phyloP scores from a whole-genome alignment of 805 yeast genomes.

The Teunomyces barrocoloradensis region DNA sequence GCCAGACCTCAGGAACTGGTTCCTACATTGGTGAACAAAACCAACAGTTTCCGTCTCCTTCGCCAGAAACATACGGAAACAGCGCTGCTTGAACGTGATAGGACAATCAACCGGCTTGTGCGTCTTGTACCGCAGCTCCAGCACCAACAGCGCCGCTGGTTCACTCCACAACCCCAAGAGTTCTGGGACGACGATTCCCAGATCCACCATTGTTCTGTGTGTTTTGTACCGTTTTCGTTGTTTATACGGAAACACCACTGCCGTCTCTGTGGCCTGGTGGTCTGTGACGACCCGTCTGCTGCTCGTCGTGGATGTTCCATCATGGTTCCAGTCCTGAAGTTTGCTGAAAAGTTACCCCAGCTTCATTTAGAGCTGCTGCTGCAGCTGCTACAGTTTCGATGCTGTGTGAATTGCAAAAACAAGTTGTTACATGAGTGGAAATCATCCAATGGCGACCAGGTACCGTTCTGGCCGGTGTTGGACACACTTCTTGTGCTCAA shows the following conservation, averaged over 20 bases:
- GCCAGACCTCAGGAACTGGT: slow-evolving; percentile 51
- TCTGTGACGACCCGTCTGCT: slow-evolving; percentile 61
- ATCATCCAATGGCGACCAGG: slow-evolving; percentile 5
- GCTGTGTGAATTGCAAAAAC: slow-evolving; percentile 71
- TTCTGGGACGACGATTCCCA: slow-evolving; percentile 58
- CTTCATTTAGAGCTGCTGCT: slow-evolving; percentile 23
- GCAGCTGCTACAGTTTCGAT: slow-evolving; percentile 36
- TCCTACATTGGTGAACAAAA: slow-evolving; percentile 39
- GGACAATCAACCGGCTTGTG: slow-evolving; percentile 34
- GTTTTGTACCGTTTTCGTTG: slow-evolving; percentile 56
- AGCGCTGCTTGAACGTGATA: slow-evolving; percentile 50
- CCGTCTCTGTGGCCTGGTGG: slow-evolving; percentile 78
- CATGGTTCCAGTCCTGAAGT: slow-evolving; percentile 53
- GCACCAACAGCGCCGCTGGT: not conserved
- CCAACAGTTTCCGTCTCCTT: slow-evolving; percentile 35
- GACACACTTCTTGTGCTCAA: slow-evolving; percentile 20
- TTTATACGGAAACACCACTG: slow-evolving; percentile 83
- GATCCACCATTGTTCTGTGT: slow-evolving; percentile 58
- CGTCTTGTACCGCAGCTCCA: not conserved
- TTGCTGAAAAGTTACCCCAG: slow-evolving; percentile 38
- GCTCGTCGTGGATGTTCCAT: slow-evolving; percentile 62
- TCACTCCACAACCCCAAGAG: slow-evolving; percentile 13
- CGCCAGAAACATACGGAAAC: slow-evolving; percentile 49
- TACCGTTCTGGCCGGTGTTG: slow-evolving; percentile 17
- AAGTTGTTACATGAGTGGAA: slow-evolving; percentile 52